Conservation (phyloP, 2,329 filamentous ascomycete species). For the Mycocentrospora acerina region DNA sequence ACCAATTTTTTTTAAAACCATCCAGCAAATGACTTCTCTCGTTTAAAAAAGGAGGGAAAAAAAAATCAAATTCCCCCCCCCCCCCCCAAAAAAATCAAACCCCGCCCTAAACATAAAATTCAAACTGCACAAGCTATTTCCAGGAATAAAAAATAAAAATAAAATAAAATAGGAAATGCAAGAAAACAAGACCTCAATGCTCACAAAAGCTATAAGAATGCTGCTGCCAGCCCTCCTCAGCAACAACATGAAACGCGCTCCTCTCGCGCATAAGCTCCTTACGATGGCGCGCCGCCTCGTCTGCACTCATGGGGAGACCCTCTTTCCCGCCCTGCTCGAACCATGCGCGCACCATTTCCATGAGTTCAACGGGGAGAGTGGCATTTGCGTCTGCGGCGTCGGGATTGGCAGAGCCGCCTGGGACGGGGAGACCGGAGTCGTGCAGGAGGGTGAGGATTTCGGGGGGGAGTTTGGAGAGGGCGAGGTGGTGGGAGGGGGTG, state of each 20-base stretch:
- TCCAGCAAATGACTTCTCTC: too few species aligned
- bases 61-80: too few species aligned
- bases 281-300: constrained; percentile 20
- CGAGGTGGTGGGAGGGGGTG: not conserved
- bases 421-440: too few species aligned
- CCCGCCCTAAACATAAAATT: too few species aligned
- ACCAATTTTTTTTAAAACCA: too few species aligned
- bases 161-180: too few species aligned
- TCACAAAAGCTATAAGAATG: constrained; percentile 12
- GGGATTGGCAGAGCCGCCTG: too few species aligned
- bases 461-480: constrained; percentile 13
- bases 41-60: too few species aligned
- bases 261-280: constrained; percentile 11
- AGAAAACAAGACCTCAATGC: too few species aligned
- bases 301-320: constrained; percentile 14
- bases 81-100: too few species aligned
- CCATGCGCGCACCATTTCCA: constrained; percentile 12
- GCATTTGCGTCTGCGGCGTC: not conserved
- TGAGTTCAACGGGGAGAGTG: constrained; percentile 17
- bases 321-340: constrained; percentile 4
- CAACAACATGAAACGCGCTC: not conserved
- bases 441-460: constrained; percentile 14
- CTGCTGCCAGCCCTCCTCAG: constrained; percentile 7
- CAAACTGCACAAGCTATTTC: too few species aligned
- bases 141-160: too few species aligned